Evolutionary conservation across 371 early-diverging fungal genomes (phyloP).

Genomic region (Rhizomucor miehei): DNA sequence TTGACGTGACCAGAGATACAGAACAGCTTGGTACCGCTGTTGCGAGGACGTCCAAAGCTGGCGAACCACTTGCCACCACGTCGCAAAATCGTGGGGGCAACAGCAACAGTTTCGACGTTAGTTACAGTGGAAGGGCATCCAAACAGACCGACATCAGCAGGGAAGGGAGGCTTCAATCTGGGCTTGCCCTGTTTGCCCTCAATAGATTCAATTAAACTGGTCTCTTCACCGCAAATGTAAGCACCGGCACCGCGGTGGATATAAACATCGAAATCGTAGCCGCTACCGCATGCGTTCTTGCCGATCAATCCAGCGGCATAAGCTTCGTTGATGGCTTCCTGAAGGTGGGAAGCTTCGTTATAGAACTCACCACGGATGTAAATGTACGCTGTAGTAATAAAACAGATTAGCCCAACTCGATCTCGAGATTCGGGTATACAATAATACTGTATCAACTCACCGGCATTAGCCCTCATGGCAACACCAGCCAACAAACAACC

Average conservation of each 20-base stretch:
- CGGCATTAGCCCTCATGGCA: constrained; percentile 96
- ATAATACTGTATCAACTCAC: constrained; percentile 24
- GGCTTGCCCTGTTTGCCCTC: constrained; percentile 99
- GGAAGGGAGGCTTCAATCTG: constrained; percentile 98
- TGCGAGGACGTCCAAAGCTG: constrained; percentile 89
- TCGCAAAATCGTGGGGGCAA: constrained; percentile 94
- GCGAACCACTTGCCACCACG: constrained; percentile 95
- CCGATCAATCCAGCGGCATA: constrained; percentile 93
- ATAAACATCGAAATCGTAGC: constrained; percentile 95
- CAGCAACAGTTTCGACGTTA: constrained; percentile 98
- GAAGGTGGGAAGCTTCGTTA: constrained; percentile 93
- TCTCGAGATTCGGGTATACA: neutral
- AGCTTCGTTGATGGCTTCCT: constrained; percentile 94
- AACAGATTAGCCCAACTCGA: no score
- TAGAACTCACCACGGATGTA: constrained; percentile 98
- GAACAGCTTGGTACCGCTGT: constrained; percentile 95
- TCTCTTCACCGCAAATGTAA: constrained; percentile 98
- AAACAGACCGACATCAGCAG: constrained; percentile 96
- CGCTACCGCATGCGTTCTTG: constrained; percentile 95
- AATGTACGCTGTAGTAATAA: constrained; percentile 75
- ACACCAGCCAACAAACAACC: constrained; percentile 96
- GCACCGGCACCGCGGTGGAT: constrained; percentile 98
- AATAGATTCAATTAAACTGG: constrained; percentile 95
- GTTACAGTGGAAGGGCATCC: constrained; percentile 98
- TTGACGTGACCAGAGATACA: constrained; percentile 98